phyloP scores from a whole-genome alignment of 495 filamentous ascomycete species.

The Sphaerosporella brunnea region DNA sequence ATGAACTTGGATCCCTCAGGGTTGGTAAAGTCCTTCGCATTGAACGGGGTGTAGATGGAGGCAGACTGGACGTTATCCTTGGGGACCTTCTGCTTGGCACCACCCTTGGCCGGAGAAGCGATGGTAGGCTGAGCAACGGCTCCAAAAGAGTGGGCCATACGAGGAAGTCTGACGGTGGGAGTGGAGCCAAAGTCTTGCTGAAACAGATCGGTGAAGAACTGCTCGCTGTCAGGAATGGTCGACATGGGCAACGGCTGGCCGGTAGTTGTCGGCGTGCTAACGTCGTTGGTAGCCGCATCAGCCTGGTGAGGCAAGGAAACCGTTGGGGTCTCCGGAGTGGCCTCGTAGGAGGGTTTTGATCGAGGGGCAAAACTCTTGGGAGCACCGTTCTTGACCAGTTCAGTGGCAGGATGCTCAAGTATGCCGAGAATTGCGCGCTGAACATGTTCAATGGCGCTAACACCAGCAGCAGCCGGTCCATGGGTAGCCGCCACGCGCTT shows the following conservation, averaged over 20 bases:
- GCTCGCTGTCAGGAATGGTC: slow-evolving; percentile 24
- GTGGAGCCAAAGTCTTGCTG: slow-evolving; percentile 25
- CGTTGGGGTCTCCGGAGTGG: slow-evolving; percentile 12
- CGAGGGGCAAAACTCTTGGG: neutral
- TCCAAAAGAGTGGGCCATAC: slow-evolving; percentile 7
- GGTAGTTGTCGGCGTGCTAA: too few species aligned
- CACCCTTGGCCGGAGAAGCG: neutral
- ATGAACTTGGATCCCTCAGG: slow-evolving; percentile 17
- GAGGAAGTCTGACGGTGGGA: slow-evolving; percentile 22
- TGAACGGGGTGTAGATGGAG: slow-evolving; percentile 15
- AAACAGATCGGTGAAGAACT: slow-evolving; percentile 23
- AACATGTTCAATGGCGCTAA: neutral
- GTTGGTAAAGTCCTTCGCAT: slow-evolving; percentile 15
- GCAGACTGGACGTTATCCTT: slow-evolving; percentile 14
- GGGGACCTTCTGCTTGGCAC: neutral
- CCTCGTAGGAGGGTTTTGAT: slow-evolving; percentile 16
- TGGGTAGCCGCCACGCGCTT: neutral
- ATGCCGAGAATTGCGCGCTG: neutral
- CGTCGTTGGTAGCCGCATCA: slow-evolving; percentile 1
- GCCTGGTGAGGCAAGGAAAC: slow-evolving; percentile 16
- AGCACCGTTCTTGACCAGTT: neutral
- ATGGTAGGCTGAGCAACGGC: slow-evolving; percentile 7
- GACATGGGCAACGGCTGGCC: too few species aligned
- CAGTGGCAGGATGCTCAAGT: neutral
- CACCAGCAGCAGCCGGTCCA: neutral